phyloP scores from a whole-genome alignment of 2,329 filamentous ascomycete species.

The Pseudogymnoascus sp. region DNA sequence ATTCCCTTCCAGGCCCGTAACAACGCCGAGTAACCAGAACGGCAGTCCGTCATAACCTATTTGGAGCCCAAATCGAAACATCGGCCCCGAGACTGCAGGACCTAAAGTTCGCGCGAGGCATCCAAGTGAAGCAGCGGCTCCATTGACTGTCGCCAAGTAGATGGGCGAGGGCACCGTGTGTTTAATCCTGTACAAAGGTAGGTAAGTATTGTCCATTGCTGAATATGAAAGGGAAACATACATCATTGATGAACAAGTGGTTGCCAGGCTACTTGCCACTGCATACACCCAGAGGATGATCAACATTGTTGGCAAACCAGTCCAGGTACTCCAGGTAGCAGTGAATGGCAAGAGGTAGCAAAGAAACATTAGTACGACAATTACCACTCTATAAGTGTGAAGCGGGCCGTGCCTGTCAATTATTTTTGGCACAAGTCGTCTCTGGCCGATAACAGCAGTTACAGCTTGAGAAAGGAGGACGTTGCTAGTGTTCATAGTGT shows the following conservation, averaged over 20 bases:
- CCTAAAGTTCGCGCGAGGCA: conserved; percentile 5
- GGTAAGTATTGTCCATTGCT: background rate
- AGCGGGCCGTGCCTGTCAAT: background rate
- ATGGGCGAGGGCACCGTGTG: background rate
- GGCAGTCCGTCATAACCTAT: background rate
- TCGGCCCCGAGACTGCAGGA: background rate
- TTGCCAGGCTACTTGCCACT: background rate
- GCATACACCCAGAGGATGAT: background rate
- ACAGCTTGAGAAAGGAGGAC: background rate
- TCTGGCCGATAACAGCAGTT: background rate
- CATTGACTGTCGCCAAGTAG: conserved; percentile 2
- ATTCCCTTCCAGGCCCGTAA: background rate
- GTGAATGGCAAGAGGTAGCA: background rate
- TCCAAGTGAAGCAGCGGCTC: background rate
- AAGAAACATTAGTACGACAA: background rate
- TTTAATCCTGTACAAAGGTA: background rate
- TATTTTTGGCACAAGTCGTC: background rate
- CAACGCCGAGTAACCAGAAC: conserved; percentile 6
- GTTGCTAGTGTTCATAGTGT: background rate
- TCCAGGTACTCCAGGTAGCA: background rate
- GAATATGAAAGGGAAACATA: background rate
- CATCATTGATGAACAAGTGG: background rate
- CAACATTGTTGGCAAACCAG: background rate
- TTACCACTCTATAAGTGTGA: background rate
- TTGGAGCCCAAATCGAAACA: background rate